phyloP scores from a whole-genome alignment of 73 alveolate species.

The Durusdinium trenchii region DNA sequence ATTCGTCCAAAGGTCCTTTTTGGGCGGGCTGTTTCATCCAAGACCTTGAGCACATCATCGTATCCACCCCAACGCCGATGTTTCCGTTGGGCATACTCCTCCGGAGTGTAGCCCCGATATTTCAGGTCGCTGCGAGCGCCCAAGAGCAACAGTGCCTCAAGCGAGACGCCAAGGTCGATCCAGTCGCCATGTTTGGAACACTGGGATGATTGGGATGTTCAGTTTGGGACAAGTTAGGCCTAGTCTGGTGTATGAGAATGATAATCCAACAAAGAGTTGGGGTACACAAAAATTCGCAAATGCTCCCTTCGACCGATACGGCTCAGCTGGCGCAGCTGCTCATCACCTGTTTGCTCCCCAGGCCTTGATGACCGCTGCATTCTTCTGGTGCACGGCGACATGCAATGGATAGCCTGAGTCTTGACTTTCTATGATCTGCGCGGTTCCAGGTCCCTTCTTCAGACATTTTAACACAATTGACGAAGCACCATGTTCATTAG shows the following conservation, averaged over 20 bases:
- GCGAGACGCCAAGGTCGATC: background rate
- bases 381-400: constrained; percentile 60
- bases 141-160: constrained; percentile 36
- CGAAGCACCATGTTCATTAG: too few relatives aligned
- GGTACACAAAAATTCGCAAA: too few relatives aligned
- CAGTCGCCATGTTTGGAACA: background rate
- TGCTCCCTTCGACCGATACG: too few relatives aligned
- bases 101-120: constrained; percentile 61
- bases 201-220: background rate
- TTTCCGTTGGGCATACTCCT: constrained; percentile 64
- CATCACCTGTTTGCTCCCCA: too few relatives aligned
- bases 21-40: too few relatives aligned
- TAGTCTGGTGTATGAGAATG: background rate
- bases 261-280: too few relatives aligned
- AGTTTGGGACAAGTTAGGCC: background rate
- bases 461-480: too few relatives aligned
- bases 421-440: too few relatives aligned
- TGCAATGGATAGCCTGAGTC: constrained; percentile 46
- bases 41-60: constrained; percentile 19
- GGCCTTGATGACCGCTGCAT: constrained; percentile 52
- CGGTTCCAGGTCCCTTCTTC: too few relatives aligned
- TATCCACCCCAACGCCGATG: constrained; percentile 53
- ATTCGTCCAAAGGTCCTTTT: too few relatives aligned
- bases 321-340: too few relatives aligned
- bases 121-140: constrained; percentile 40